These are phyloP conservation scores for Hypoxylon sp. DNA, from an alignment of 2,329 filamentous ascomycete genomes.

Conservation along the genomic window DNA sequence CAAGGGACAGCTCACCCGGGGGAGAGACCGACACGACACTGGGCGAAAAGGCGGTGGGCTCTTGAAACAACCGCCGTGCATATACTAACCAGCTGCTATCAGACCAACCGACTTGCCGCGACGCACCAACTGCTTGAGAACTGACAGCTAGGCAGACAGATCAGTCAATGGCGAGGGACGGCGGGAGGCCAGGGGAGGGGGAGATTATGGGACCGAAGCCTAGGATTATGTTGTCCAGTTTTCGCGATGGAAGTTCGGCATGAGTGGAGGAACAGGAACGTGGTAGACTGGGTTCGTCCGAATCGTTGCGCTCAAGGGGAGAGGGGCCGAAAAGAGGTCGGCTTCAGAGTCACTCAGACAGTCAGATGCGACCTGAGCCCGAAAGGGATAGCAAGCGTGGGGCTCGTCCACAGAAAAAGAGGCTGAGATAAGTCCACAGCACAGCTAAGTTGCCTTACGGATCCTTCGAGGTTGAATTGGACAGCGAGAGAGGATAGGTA, in stretches of 20 bases:
- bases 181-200: constrained; percentile 2
- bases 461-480: constrained; percentile 31
- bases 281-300: constrained; percentile 27
- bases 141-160: constrained; percentile 15
- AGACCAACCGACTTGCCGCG: constrained; percentile 14
- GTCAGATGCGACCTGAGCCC: constrained; percentile 35
- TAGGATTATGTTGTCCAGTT: constrained; percentile 18
- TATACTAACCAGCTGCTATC: constrained; percentile 13
- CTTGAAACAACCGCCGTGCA: constrained; percentile 28
- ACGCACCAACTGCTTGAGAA: constrained; percentile 10
- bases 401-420: constrained; percentile 21
- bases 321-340: constrained; percentile 39
- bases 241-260: constrained; percentile 22
- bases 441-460: constrained; percentile 24
- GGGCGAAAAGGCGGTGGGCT: constrained; percentile 24
- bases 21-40: constrained; percentile 30
- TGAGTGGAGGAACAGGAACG: constrained; percentile 32
- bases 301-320: constrained; percentile 33
- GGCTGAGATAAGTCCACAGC: too few relatives aligned
- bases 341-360: constrained; percentile 34
- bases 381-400: constrained; percentile 28
- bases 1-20: constrained; percentile 27
- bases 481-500: too few relatives aligned
- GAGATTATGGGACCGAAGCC: constrained; percentile 3
- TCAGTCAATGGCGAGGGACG: neutral